These are phyloP conservation scores for Malus hybrid DNA, from an alignment of 331 rosid genomes.

Conservation along the genomic window DNA sequence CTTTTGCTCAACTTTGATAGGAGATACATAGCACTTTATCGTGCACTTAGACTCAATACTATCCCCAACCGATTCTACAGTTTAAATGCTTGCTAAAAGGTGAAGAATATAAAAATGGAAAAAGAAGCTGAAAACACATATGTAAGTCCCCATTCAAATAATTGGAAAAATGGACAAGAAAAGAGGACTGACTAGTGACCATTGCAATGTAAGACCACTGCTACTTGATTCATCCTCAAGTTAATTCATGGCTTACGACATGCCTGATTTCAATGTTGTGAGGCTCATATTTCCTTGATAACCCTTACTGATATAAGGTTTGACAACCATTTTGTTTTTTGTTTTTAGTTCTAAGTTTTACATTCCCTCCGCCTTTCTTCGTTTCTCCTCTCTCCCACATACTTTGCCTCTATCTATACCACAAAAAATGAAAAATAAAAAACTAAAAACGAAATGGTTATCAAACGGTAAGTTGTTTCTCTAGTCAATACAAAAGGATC, in stretches of 20 bases:
- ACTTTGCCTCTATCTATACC: background rate
- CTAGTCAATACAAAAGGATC: background rate
- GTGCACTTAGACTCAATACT: background rate
- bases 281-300: background rate
- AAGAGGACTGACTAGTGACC: background rate
- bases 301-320: background rate
- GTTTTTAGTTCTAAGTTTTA: background rate
- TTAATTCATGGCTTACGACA: background rate
- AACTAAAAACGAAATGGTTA: background rate
- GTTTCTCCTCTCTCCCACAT: background rate
- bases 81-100: background rate
- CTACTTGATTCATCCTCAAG: background rate
- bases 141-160: background rate
- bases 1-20: background rate
- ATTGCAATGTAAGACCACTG: background rate
- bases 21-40: background rate
- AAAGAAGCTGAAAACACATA: background rate
- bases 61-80: background rate
- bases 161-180: no score
- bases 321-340: rapidly evolving
- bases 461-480: background rate
- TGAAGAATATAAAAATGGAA: background rate
- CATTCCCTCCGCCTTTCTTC: background rate
- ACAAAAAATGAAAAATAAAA: background rate
- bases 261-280: background rate